These are phyloP conservation scores for Penicillium sp. DNA, from an alignment of 2,329 filamentous ascomycete species.

Conservation along the genomic window DNA sequence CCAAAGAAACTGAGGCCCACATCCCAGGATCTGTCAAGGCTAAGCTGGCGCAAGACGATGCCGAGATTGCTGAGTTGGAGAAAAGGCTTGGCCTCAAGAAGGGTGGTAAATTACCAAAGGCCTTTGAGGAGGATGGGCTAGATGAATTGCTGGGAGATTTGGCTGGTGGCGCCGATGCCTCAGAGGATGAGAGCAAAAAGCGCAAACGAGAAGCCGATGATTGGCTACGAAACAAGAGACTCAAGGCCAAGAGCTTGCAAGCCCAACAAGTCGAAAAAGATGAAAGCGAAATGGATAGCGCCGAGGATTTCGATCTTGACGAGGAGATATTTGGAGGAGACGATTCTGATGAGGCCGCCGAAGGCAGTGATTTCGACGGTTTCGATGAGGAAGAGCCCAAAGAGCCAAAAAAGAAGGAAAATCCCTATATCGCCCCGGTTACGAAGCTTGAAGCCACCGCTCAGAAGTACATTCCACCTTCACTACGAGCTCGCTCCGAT, in stretches of 20 bases:
- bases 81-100: constrained; percentile 75
- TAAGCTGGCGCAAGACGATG: constrained; percentile 69
- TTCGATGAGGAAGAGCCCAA: constrained; percentile 36
- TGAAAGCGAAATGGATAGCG: constrained; percentile 14
- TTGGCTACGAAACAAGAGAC: constrained; percentile 52
- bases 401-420: constrained; percentile 55
- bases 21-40: constrained; percentile 45
- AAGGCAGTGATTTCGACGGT: constrained; percentile 32
- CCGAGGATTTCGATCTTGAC: constrained; percentile 8
- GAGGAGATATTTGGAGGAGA: constrained; percentile 24
- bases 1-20: constrained; percentile 13
- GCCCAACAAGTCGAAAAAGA: constrained; percentile 9
- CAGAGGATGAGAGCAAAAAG: constrained; percentile 43
- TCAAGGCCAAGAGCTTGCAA: constrained; percentile 40
- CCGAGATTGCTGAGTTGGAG: constrained; percentile 78
- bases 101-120: constrained; percentile 63
- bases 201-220: constrained; percentile 57
- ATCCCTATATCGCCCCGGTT: constrained; percentile 75
- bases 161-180: constrained; percentile 46
- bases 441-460: constrained; percentile 37
- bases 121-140: constrained; percentile 73
- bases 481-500: constrained; percentile 56
- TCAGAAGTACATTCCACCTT: constrained; percentile 80
- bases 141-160: constrained; percentile 67
- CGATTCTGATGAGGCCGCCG: constrained; percentile 25